Conservation (phyloP, 164 flowering plant genomes). For the Aristolochia contorta region DNA sequence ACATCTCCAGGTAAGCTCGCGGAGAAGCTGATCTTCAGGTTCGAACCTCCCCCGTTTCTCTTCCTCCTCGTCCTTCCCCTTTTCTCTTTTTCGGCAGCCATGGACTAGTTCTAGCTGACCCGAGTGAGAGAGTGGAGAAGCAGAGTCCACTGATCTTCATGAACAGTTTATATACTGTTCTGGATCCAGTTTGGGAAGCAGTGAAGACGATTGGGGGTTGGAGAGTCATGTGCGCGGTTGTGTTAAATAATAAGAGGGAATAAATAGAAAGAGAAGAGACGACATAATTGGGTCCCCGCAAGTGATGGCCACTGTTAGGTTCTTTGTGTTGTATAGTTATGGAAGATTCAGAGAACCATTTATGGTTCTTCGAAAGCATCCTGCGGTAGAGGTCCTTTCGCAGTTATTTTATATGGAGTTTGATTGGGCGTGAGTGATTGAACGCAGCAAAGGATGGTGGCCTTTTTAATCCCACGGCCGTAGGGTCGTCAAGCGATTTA, state of each 20-base stretch:
- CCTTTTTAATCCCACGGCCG: too few species aligned
- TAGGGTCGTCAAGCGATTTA: too few species aligned
- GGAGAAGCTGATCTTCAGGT: slow-evolving; percentile 32
- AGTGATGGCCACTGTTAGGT: too few species aligned
- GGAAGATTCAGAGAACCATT: too few species aligned
- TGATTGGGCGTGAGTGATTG: too few species aligned
- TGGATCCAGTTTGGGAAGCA: neutral
- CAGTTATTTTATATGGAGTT: too few species aligned
- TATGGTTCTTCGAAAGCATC: too few species aligned
- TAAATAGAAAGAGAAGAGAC: slow-evolving; percentile 7
- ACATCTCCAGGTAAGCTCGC: slow-evolving; percentile 44
- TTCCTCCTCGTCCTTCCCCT: slow-evolving; percentile 12
- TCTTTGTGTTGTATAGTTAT: too few species aligned
- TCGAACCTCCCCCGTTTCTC: slow-evolving; percentile 8
- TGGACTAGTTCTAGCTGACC: slow-evolving; percentile 11
- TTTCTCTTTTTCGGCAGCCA: slow-evolving; percentile 2
- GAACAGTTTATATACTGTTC: too few species aligned
- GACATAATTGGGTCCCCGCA: neutral
- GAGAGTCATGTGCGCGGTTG: slow-evolving; percentile 18
- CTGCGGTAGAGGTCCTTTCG: too few species aligned
- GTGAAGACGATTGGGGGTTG: slow-evolving; percentile 4
- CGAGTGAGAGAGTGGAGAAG: neutral
- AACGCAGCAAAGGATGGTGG: too few species aligned
- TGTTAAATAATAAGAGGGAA: slow-evolving; percentile 2
- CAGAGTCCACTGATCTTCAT: neutral